Evolutionary conservation across 805 yeast genomes (phyloP).

Genomic region (Saturnispora besseyi): DNA sequence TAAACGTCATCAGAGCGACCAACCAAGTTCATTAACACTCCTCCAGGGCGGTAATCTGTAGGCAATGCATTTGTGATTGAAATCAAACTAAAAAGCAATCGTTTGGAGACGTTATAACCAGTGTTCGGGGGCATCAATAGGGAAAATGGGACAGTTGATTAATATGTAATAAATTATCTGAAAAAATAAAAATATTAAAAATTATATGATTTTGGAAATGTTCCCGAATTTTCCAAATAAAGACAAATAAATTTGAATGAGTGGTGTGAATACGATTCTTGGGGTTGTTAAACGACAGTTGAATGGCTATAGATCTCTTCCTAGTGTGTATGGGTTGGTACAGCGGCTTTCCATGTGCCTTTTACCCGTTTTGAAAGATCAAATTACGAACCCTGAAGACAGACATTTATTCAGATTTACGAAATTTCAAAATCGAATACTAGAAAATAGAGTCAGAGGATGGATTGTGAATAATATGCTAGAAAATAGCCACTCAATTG

Average conservation of each 20-base stretch:
- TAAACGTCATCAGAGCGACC: background rate
- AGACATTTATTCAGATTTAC: conserved; percentile 4
- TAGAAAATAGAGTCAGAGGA: background rate
- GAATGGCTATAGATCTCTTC: background rate
- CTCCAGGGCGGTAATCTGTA: conserved; percentile 9
- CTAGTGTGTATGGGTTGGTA: background rate
- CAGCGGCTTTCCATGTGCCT: background rate
- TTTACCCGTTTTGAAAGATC: conserved; percentile 1
- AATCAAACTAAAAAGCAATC: conserved; percentile 5
- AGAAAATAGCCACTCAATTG: background rate
- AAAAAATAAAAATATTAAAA: background rate
- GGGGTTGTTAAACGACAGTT: background rate
- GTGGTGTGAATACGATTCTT: background rate
- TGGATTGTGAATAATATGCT: background rate
- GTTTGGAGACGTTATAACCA: conserved; percentile 1
- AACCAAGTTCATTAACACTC: background rate
- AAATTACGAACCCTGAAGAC: conserved; percentile 9
- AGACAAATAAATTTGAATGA: background rate
- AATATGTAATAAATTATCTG: background rate
- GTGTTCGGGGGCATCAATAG: conserved; percentile 2
- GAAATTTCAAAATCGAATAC: background rate
- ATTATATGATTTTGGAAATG: background rate
- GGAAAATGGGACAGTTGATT: background rate
- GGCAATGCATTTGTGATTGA: conserved; percentile 12
- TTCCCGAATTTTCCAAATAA: background rate